Percentiles rank a stretch among this genome's conserved stretches.
These are phyloP conservation scores for Trypanosoma cruzi DNA, from an alignment of 208 protist species.

Conservation along the genomic window DNA sequence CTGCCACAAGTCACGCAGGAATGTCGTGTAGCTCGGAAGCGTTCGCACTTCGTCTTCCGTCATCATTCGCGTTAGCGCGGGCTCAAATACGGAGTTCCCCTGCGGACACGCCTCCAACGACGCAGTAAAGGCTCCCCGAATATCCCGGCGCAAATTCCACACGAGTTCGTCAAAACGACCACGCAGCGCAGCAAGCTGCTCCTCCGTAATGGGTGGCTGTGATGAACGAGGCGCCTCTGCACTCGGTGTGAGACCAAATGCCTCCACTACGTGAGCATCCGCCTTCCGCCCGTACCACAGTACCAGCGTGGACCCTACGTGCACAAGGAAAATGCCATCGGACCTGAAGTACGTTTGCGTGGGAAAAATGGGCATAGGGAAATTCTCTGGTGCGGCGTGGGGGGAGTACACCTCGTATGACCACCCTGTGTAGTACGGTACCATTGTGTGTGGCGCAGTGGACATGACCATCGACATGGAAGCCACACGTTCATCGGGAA, in stretches of 20 bases:
- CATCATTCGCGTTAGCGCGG: conserved; percentile 67
- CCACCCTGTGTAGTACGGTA: conserved; percentile 75
- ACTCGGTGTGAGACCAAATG: conserved; percentile 45
- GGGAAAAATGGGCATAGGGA: conserved; percentile 60
- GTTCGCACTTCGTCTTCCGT: conserved; percentile 63
- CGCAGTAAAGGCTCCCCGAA: conserved; percentile 38
- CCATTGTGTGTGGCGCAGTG: conserved; percentile 56
- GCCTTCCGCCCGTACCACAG: conserved; percentile 72
- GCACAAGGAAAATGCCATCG: conserved; percentile 67
- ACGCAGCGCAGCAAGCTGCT: conserved; percentile 59
- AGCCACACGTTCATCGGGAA: conserved; percentile 69
- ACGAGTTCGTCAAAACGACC: conserved; percentile 55
- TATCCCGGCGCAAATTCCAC: conserved; percentile 39
- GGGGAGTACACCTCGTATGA: conserved; percentile 72
- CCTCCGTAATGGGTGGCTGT: conserved; percentile 32
- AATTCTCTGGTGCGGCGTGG: conserved; percentile 39
- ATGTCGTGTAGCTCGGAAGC: conserved; percentile 65
- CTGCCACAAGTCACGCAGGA: conserved; percentile 62
- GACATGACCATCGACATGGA: conserved; percentile 79
- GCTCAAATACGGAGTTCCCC: conserved; percentile 59
- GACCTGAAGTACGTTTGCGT: conserved; percentile 56
- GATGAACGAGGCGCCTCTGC: conserved; percentile 19
- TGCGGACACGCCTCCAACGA: conserved; percentile 51
- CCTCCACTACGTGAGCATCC: conserved; percentile 40
- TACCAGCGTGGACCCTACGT: conserved; percentile 57